Conservation (phyloP, 2,329 filamentous ascomycete species). For the Colletotrichum sp. region DNA sequence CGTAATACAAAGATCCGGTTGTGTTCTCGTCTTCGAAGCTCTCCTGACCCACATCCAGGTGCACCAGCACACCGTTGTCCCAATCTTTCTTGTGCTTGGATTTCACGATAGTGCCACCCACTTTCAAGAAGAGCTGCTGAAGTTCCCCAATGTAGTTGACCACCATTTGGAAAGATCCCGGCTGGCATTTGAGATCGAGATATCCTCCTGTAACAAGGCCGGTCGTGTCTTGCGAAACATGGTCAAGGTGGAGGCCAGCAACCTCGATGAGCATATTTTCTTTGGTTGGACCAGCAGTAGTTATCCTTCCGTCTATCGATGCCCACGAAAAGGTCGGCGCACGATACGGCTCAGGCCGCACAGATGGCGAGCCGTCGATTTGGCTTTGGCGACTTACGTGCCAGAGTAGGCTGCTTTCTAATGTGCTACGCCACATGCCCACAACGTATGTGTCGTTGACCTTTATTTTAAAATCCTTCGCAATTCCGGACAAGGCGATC, state of each 20-base stretch:
- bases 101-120: background rate
- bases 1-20: background rate
- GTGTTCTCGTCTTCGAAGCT: background rate
- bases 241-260: background rate
- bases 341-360: background rate
- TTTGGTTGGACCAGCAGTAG: accelerated
- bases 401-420: background rate
- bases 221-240: background rate
- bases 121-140: background rate
- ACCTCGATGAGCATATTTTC: background rate
- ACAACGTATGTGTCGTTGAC: background rate
- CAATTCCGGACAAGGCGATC: background rate
- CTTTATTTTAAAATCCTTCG: background rate
- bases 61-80: background rate
- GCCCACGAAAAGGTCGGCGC: background rate
- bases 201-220: background rate
- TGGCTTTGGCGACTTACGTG: background rate
- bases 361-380: background rate
- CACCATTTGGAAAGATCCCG: background rate
- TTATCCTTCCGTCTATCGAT: background rate
- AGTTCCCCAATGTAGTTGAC: background rate
- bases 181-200: background rate
- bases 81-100: background rate
- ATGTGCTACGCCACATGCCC: background rate
- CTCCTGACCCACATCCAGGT: background rate